phyloP scores from a whole-genome alignment of 2,329 filamentous ascomycete genomes.

The Achaetomium macrosporum region DNA sequence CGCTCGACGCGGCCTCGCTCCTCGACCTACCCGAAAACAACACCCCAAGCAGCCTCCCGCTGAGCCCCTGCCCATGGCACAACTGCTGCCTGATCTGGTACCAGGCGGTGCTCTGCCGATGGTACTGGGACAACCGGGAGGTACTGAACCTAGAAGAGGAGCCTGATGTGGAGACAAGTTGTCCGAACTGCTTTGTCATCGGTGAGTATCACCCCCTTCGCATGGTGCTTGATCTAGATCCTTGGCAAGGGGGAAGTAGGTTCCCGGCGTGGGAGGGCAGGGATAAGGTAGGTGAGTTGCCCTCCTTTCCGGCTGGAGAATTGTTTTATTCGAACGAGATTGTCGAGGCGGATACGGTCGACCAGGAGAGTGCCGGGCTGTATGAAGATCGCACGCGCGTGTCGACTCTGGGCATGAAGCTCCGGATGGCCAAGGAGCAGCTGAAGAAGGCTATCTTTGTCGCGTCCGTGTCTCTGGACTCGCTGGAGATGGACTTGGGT shows the following conservation, averaged over 20 bases:
- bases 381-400: neutral
- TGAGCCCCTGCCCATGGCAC: neutral
- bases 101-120: neutral
- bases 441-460: neutral
- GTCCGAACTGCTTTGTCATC: neutral
- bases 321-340: slow-evolving; percentile 2
- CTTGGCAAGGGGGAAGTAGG: neutral
- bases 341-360: neutral
- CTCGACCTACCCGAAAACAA: neutral
- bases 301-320: neutral
- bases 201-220: neutral
- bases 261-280: neutral
- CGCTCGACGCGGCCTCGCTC: no score
- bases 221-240: neutral
- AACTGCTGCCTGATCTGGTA: slow-evolving; percentile 1
- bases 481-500: neutral
- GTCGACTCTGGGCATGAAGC: neutral
- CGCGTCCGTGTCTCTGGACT: neutral
- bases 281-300: neutral
- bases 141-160: neutral
- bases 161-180: neutral
- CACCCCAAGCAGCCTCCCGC: neutral
- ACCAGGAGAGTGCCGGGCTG: neutral
- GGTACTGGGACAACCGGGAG: neutral
- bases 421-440: neutral